A percentile compares a stretch with the other conserved stretches of the same genome.
These are phyloP conservation scores for Galeopsis tetrahit DNA, from an alignment of 257 asterid genomes.

Conservation along the genomic window DNA sequence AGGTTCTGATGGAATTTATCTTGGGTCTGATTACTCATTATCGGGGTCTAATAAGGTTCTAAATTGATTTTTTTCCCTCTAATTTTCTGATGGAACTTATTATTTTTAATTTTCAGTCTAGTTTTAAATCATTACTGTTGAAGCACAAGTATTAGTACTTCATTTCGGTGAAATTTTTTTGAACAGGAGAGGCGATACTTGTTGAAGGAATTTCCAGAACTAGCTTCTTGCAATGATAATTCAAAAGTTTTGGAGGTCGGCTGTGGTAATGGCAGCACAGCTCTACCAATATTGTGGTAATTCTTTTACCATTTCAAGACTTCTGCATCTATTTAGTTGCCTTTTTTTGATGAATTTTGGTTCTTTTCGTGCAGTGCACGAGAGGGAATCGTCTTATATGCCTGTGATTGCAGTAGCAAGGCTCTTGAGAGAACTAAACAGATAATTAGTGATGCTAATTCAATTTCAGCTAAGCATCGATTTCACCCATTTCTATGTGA, in stretches of 20 bases:
- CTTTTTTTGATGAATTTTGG: slow-evolving; percentile 24
- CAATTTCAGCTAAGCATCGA: slow-evolving; percentile 48
- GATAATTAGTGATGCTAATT: slow-evolving; percentile 52
- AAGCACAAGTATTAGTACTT: not conserved
- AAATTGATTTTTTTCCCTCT: not conserved
- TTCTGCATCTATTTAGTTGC: slow-evolving; percentile 16
- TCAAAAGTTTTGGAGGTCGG: slow-evolving; percentile 90
- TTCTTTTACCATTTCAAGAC: not conserved
- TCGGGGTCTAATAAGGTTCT: too few species aligned
- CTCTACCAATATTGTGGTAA: slow-evolving; percentile 68
- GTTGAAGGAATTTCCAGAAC: slow-evolving; percentile 83
- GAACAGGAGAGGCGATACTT: slow-evolving; percentile 84
- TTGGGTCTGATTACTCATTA: too few species aligned
- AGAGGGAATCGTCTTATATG: slow-evolving; percentile 61
- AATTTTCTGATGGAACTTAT: not conserved
- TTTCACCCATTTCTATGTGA: slow-evolving; percentile 77
- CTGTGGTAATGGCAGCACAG: slow-evolving; percentile 95
- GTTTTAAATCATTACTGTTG: not conserved
- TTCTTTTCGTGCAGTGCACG: slow-evolving; percentile 54
- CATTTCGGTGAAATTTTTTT: slow-evolving; percentile 10
- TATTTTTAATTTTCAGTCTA: not conserved
- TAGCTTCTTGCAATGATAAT: slow-evolving; percentile 63
- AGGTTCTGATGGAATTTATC: too few species aligned
- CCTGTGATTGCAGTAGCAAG: slow-evolving; percentile 86
- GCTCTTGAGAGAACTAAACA: slow-evolving; percentile 84